phyloP scores from a whole-genome alignment of 2,329 filamentous ascomycete species.

The Thermomyces lanuginosus region DNA sequence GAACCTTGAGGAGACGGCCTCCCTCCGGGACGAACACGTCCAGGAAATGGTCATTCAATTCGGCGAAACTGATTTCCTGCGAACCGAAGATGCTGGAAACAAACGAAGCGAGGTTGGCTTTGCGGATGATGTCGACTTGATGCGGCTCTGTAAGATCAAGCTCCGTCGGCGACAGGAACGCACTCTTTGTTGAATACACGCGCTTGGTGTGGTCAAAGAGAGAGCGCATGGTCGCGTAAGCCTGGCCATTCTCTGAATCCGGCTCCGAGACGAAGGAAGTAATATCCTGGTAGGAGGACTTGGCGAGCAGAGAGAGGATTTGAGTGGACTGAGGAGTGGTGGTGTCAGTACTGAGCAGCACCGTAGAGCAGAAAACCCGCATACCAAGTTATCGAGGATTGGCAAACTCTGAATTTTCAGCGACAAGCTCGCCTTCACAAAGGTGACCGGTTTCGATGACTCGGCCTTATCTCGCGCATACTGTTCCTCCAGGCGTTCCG shows the following conservation, averaged over 20 bases:
- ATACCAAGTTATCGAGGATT: slow-evolving; percentile 45
- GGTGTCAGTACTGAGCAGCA: not conserved
- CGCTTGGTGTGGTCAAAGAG: slow-evolving; percentile 49
- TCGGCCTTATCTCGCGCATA: slow-evolving; percentile 19
- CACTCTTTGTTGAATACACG: slow-evolving; percentile 40
- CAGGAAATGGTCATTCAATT: slow-evolving; percentile 47
- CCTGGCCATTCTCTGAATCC: slow-evolving; percentile 41
- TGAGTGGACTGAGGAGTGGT: slow-evolving; percentile 35
- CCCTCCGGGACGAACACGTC: slow-evolving; percentile 47
- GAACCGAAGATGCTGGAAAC: slow-evolving; percentile 47
- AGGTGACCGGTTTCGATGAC: slow-evolving; percentile 17
- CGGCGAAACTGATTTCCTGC: slow-evolving; percentile 47
- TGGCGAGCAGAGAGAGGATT: slow-evolving; percentile 41
- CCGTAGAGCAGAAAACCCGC: slow-evolving; percentile 9
- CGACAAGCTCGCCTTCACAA: slow-evolving; percentile 28
- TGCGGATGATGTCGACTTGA: slow-evolving; percentile 44
- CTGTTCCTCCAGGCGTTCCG: slow-evolving; percentile 26
- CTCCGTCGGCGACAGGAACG: slow-evolving; percentile 39
- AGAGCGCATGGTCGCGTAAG: slow-evolving; percentile 45
- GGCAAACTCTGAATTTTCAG: slow-evolving; percentile 44
- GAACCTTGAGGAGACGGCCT: slow-evolving; percentile 40
- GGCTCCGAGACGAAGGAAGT: slow-evolving; percentile 40
- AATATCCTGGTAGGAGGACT: slow-evolving; percentile 40
- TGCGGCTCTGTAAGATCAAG: slow-evolving; percentile 35
- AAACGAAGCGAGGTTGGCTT: slow-evolving; percentile 49